Base-by-base conservation (phyloP, 768 basidiomycete species). In the Amanita rimosa region DNA sequence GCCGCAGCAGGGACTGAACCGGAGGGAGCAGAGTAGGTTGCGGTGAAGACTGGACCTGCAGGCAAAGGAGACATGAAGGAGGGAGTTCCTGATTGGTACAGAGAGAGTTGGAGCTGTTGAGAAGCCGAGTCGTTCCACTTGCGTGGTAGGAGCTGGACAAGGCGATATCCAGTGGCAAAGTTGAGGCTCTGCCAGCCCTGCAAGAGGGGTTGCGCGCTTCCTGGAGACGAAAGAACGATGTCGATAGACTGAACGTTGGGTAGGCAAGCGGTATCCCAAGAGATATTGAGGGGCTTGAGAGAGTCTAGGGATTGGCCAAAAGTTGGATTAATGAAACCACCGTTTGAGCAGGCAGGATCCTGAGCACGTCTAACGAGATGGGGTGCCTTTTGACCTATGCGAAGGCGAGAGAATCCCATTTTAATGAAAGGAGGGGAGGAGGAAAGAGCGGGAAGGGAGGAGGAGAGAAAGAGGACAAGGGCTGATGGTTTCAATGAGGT, bases 21-120 rank as follows among this genome's bases (percentile, higher is more conserved):
- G 3, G 63, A 57, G 5, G 75, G 65, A 1, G 69, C 53, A 3
- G 69, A 61, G 62, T 81, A 83, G 1, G 78, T 83, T 0, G 79
- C 82, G 8, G 69, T 78, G 57, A 86, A 81, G 48, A 87, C 61
- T 38, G 87, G 87, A 0, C 81, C 85, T 6, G 79, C 78, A 21
- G 82, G 77, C 34, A 78, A 61, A 36, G 68, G 62, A 44, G 70
- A 66, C 21, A 75, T 59, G 68, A 80, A 82, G 3, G 73, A 63
- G 2, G 75, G 72, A 4, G 67, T 52, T 19, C 73, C 75, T 6
- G 70, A 55, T 1, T 72, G 55, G 37, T 86, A 69, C 56, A 88
- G 81, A 41, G 67, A 62, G 49, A 89, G 58, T 57, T 87, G 81
- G 14, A 88, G 73, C 1, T 59, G 57, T 31, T 72, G 61, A 0